Base-by-base conservation (phyloP, 495 filamentous ascomycete species). In the Rhypophila decipiens region DNA sequence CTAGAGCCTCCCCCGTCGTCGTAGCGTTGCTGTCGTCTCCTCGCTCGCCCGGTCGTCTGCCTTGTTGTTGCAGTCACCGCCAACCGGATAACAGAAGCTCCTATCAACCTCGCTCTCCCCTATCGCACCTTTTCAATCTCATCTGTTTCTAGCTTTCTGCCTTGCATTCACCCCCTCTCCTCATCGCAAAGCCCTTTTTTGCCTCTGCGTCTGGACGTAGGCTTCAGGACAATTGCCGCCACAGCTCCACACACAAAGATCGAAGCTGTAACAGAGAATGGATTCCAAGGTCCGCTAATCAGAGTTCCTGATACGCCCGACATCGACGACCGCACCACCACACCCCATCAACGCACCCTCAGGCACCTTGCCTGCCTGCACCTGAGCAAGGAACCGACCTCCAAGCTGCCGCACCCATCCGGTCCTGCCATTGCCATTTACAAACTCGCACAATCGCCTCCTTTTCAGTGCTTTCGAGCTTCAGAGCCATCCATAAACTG, bases 21-120 rank as follows among this genome's bases (percentile, higher is more conserved):
- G 15, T 10, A 22, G 31, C 21, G 9, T 9, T 10, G 19, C 20
- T 22, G 38, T 40, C 24, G 19, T n/a, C 10, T 23, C 18, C 38
- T 19, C 31, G 17, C 27, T 37, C 18, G 20, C 20, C 37, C 37
- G 51, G 46, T 50, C 51, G 56, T 54, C 53, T 57, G 56, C 59
- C 60, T 60, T 57, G 50, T 18, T 43, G 22, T 23, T 20, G 22
- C 27, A 36, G 58, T 61, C 61, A 62, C 61, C 56, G 57, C 61
- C 57, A 63, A 60, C 59, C 57, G 54, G 38, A 37, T 12, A 10
- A 12, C 42, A 8, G 7, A 8, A 12, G 9, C 11, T 8, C 27
- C 20, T 27, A 20, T n/a, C n/a, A 41, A 20, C 41, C 36, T 33
- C 34, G 2, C 5, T 37, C 35, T 9, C 35, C 36, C 40, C 19